These are phyloP conservation scores for Escallonia herrerae DNA, from an alignment of 129 eudicot genomes.

Conservation along the genomic window DNA sequence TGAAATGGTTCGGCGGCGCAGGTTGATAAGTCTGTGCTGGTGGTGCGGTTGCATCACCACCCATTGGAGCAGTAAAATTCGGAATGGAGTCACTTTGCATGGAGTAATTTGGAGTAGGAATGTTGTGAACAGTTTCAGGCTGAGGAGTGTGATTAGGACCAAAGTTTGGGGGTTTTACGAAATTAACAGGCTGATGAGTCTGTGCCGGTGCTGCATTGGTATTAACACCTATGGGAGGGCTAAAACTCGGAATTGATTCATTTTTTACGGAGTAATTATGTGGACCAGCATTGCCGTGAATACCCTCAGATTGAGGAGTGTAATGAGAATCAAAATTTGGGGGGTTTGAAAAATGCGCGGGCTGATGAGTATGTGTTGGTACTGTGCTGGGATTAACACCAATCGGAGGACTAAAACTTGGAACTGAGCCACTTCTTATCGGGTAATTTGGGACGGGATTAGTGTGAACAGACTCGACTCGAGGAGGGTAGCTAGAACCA, in stretches of 20 bases:
- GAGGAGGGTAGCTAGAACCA: too few species aligned
- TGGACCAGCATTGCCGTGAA: not conserved
- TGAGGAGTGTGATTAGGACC: not conserved
- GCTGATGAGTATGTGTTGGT: too few species aligned
- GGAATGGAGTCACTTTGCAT: not conserved
- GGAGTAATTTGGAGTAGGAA: not conserved
- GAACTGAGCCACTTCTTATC: too few species aligned
- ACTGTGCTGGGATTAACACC: too few species aligned
- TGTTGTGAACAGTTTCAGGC: not conserved
- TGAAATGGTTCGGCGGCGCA: constrained; percentile 33
- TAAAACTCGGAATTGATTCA: too few species aligned
- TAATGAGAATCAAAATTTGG: not conserved
- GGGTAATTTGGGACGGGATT: too few species aligned
- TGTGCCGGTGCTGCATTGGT: too few species aligned
- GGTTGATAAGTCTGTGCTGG: not conserved
- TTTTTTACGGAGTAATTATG: not conserved
- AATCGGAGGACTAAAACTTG: too few species aligned
- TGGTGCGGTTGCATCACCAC: constrained; percentile 1
- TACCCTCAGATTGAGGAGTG: not conserved
- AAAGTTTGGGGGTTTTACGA: not conserved
- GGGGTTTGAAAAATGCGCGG: not conserved
- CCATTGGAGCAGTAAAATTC: constrained; percentile 6
- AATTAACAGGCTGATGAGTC: too few species aligned
- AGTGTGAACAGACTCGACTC: too few species aligned
- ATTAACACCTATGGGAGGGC: too few species aligned